Evolutionary conservation across 345 rosid genomes (phyloP).

Genomic region (Erodium maritimum): DNA sequence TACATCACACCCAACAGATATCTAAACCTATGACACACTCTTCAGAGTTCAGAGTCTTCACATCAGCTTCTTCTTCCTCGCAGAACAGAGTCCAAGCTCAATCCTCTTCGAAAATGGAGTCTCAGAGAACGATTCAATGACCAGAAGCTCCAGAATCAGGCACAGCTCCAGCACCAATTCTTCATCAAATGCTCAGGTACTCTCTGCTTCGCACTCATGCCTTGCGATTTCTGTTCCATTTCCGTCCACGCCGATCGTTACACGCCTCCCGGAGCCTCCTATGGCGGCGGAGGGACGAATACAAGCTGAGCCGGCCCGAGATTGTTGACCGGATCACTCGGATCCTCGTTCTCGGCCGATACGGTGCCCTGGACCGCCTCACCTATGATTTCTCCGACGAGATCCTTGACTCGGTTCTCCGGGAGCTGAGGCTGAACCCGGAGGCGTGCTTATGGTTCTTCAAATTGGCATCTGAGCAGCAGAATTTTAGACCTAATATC

Average conservation of each 20-base stretch:
- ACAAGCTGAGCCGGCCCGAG: conserved; percentile 43
- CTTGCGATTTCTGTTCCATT: no score
- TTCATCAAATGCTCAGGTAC: conserved; percentile 26
- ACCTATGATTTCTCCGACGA: conserved; percentile 50
- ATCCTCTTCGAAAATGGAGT: no score
- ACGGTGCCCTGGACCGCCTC: conserved; percentile 41
- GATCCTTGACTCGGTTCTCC: conserved; percentile 58
- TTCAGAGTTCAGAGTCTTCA: no score
- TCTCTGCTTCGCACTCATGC: conserved; percentile 10
- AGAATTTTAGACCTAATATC: conserved; percentile 42
- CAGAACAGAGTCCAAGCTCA: no score
- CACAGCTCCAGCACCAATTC: no score
- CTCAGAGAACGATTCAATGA: no score
- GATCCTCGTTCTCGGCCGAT: conserved; percentile 50
- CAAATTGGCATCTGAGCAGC: conserved; percentile 48
- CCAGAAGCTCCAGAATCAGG: no score
- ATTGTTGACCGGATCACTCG: conserved; percentile 57
- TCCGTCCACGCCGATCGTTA: conserved; percentile 3
- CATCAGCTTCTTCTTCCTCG: no score
- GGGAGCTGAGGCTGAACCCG: conserved; percentile 44
- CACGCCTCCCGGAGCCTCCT: conserved; percentile 17
- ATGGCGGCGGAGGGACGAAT: conserved; percentile 52
- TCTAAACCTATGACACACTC: no score
- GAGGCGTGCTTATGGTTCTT: conserved; percentile 53
- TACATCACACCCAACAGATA: no score